These are phyloP conservation scores for Saccharomycopsis fodiens DNA, from an alignment of 805 yeast species.

Conservation along the genomic window DNA sequence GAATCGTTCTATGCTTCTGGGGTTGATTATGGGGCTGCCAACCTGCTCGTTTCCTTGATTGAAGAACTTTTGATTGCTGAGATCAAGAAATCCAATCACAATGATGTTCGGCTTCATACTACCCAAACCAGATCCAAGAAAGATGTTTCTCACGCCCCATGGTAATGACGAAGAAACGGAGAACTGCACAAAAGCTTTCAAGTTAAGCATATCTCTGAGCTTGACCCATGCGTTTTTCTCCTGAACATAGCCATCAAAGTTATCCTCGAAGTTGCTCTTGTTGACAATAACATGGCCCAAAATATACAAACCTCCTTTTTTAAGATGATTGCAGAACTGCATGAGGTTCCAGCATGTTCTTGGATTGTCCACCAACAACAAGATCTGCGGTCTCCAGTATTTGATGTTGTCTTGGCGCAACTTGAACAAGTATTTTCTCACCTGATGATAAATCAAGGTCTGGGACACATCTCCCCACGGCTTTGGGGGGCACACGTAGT, in stretches of 20 bases:
- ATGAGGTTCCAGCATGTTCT: slow-evolving; percentile 87
- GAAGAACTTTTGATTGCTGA: slow-evolving; percentile 25
- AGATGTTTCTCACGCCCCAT: slow-evolving; percentile 94
- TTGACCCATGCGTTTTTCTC: slow-evolving; percentile 81
- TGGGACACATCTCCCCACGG: slow-evolving; percentile 99
- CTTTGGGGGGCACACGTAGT: slow-evolving; percentile 88
- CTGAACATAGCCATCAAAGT: slow-evolving; percentile 58
- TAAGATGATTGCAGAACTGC: slow-evolving; percentile 86
- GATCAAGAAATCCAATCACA: slow-evolving; percentile 81
- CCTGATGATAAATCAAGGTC: slow-evolving; percentile 91
- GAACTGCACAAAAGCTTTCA: slow-evolving; percentile 92
- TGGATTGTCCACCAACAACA: slow-evolving; percentile 85
- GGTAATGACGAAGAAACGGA: slow-evolving; percentile 80
- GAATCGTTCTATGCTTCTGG: slow-evolving; percentile 13
- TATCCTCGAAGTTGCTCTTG: slow-evolving; percentile 48
- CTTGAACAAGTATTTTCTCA: slow-evolving; percentile 78
- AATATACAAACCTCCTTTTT: slow-evolving; percentile 90
- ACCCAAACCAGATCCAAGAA: slow-evolving; percentile 91
- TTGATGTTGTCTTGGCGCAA: slow-evolving; percentile 89
- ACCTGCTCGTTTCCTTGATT: not conserved
- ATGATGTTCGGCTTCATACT: slow-evolving; percentile 97
- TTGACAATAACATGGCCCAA: slow-evolving; percentile 85
- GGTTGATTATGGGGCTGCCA: not conserved
- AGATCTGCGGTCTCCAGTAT: slow-evolving; percentile 96
- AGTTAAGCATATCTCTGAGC: slow-evolving; percentile 64